phyloP scores from a whole-genome alignment of 2,329 filamentous ascomycete species.

The Shiraia sp. region DNA sequence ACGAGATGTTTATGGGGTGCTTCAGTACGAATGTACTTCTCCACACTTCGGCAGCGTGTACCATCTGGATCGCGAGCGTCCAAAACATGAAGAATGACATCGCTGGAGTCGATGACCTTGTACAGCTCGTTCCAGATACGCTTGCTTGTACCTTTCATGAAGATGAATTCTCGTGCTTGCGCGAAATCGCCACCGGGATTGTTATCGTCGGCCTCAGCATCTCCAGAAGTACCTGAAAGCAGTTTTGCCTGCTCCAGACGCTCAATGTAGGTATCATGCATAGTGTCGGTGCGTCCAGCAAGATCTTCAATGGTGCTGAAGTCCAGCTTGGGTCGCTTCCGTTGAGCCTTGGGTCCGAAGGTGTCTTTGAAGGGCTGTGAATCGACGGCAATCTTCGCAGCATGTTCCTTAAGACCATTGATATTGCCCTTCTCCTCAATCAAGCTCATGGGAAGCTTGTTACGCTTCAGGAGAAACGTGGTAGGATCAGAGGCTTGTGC shows the following conservation, averaged over 20 bases:
- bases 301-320: constrained; percentile 82
- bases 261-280: constrained; percentile 80
- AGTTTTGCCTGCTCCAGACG: constrained; percentile 77
- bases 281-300: constrained; percentile 76
- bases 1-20: constrained; percentile 95
- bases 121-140: constrained; percentile 83
- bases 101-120: constrained; percentile 93
- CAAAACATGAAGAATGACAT: constrained; percentile 77
- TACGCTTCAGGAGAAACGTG: constrained; percentile 91
- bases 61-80: constrained; percentile 54
- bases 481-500: constrained; percentile 91
- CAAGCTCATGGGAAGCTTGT: constrained; percentile 94
- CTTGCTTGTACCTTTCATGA: constrained; percentile 92
- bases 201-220: constrained; percentile 54
- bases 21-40: constrained; percentile 92
- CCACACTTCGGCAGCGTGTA: constrained; percentile 84
- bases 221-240: constrained; percentile 70
- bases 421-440: constrained; percentile 75
- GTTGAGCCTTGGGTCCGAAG: constrained; percentile 90
- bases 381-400: constrained; percentile 92
- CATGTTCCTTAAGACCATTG: constrained; percentile 88
- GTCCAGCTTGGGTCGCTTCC: constrained; percentile 88
- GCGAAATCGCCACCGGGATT: constrained; percentile 48
- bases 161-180: constrained; percentile 69
- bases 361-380: constrained; percentile 83